Base-by-base conservation (phyloP, 345 rosid genomes). In the sweet orange (Citrus sinensis) region DNA sequence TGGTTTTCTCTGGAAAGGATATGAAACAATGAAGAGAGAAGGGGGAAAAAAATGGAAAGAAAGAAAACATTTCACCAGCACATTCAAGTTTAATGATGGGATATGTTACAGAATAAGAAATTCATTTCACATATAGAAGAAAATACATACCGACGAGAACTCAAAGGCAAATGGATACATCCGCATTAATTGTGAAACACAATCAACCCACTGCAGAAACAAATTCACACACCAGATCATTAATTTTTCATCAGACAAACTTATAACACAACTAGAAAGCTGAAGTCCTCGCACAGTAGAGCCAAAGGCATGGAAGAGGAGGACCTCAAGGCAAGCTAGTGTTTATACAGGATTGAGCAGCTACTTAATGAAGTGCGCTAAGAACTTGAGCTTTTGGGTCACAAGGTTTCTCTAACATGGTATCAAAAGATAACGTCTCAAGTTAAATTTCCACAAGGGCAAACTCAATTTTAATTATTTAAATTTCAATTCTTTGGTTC, bases 131-230 rank as follows among this genome's bases (percentile, higher is more conserved):
- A 39, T 62, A 61, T 37, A 54, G 70, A 78, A 42, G 70, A 80
- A 81, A 60, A 79, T 78, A 88, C 91, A 79, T 96, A 96, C 99
- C 84, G 93, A 83, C 73, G 98, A 93, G 87, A 92, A 96, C 87
- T 96, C 98, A 60, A 96, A 96, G 63, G 99, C 98, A 81, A 87
- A 90, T 19, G 99, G 99, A 88, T 96, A 94, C 90, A 96, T 92
- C 82, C 99, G 89, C 85, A 90, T 74, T 60, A 96, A 76, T 78
- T 96, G 99, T 1, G 98, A 92, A 60, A 96, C 91, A 77, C 99
- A 94, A 81, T 96, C 99, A 87, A 96, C 88, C 99, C 99, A 95
- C 99, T 95, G 96, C 92, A 91, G 42, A 83, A 62, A 82, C 5
- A 66, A 70, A 75, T 25, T 17, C 42, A 67, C 39, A 30, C 30